These are phyloP conservation scores for Colletotrichum coccodes DNA, from an alignment of 2,329 filamentous ascomycete genomes.

Conservation along the genomic window DNA sequence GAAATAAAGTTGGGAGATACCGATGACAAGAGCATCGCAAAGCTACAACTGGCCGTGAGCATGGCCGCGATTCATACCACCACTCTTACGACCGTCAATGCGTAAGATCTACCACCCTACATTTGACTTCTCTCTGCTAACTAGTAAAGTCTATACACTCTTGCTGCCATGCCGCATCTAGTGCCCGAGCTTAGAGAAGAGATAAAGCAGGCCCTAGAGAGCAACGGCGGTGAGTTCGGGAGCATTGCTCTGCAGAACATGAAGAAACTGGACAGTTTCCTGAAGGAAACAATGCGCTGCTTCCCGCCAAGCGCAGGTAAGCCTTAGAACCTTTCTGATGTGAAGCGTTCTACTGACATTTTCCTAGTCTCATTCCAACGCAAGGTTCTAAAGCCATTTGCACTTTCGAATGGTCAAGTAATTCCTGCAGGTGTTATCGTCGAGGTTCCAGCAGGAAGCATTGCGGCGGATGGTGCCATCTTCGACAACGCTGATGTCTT, in stretches of 20 bases:
- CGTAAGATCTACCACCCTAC: too few species aligned
- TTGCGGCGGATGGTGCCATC: conserved; percentile 46
- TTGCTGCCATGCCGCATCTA: conserved; percentile 60
- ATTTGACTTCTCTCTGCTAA: too few species aligned
- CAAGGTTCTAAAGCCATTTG: conserved; percentile 59
- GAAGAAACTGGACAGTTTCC: conserved; percentile 52
- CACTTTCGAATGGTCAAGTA: conserved; percentile 63
- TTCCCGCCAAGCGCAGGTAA: conserved; percentile 52
- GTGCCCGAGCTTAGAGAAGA: conserved; percentile 62
- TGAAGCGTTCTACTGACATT: too few species aligned
- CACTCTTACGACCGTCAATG: conserved; percentile 53
- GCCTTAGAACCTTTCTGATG: too few species aligned
- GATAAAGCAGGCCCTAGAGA: conserved; percentile 48
- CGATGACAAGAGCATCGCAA: conserved; percentile 48
- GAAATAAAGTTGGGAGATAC: conserved; percentile 44
- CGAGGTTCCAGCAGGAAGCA: conserved; percentile 48
- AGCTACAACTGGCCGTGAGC: conserved; percentile 52
- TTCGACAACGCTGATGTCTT: conserved; percentile 53
- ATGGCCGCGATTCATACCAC: conserved; percentile 64
- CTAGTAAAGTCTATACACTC: conserved; percentile 60
- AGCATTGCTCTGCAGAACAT: conserved; percentile 47
- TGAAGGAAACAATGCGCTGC: conserved; percentile 46
- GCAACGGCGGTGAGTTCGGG: conserved; percentile 43
- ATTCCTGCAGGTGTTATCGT: conserved; percentile 55
- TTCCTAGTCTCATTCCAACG: too few species aligned